Evolutionary conservation across 352 stramenopile genomes (phyloP), one percentile per base, ranked within the genome.

Genomic region (Pythium insidiosum): DNA sequence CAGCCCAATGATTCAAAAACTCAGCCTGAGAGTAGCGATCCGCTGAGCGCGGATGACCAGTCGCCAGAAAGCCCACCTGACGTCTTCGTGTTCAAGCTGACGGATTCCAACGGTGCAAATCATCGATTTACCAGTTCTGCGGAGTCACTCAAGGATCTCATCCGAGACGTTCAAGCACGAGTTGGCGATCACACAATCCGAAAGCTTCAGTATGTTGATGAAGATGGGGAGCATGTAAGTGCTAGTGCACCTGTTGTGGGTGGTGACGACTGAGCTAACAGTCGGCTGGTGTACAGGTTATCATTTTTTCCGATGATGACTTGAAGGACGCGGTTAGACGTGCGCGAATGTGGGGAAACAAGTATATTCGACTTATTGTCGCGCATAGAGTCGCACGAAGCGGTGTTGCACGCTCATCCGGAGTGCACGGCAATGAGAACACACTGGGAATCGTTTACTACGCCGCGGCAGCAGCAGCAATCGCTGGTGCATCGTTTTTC

Each of bases 121-220:
- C 81, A 94, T 23, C 78, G 81, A 2, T 94, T 94, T 47, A 91
- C 78, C 13, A 88, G 78, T 36, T 91, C 81, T 5, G 78, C 81
- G 15, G 68, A 81, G 43, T 84, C 71, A 12, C 43, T 94, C 11
- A 76, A 76, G 16, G 69, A 88, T 26, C 54, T 94, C 12, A 42
- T 88, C 19, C 59, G 65, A 18, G 72, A 91, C 38, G 76, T 94
- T 0, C 72, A 88, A 43, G 82, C 66, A 29, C 73, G 76, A 19
- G 50, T 90, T 1, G 81, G 79, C 5, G 77, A 88, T 44, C 63
- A 82, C 37, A 88, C 75, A 16, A 89, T 88, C 34, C 66, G 69
- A 4, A 67, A 81, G 41, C 60, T 92, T 21, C 73, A 90, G 25
- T 89, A 89, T 40, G 68, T 90, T 21, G 78, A 94, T 38, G 81